A percentile compares a stretch with the other conserved stretches of the same genome.
phyloP scores from a whole-genome alignment of 257 asterid genomes.

The Gentiana dahurica region DNA sequence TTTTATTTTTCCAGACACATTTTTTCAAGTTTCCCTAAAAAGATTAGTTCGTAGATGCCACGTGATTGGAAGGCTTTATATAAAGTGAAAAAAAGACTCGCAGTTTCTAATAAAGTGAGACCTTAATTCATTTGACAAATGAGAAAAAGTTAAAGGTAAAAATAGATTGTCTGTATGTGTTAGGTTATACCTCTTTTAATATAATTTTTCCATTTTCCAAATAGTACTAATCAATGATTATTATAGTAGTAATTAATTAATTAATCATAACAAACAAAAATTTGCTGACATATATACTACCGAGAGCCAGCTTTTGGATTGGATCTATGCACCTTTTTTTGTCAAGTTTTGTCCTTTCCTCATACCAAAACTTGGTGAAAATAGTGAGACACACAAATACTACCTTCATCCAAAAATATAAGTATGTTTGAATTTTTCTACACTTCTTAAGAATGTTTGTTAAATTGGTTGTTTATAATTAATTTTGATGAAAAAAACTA shows the following conservation, averaged over 20 bases:
- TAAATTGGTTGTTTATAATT: too few species aligned
- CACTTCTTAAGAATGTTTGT: not conserved
- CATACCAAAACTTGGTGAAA: too few species aligned
- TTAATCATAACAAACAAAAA: not conserved
- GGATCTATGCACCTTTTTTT: conserved; percentile 12
- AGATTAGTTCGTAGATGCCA: conserved; percentile 23
- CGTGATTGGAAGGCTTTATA: conserved; percentile 28
- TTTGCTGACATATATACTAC: not conserved
- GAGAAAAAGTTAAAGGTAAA: not conserved
- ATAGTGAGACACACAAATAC: too few species aligned
- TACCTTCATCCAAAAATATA: too few species aligned
- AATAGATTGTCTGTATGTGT: too few species aligned
- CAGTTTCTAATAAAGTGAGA: not conserved
- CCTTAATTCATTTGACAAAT: conserved; percentile 1
- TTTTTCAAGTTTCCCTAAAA: too few species aligned
- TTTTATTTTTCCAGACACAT: too few species aligned
- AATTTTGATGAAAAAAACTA: too few species aligned
- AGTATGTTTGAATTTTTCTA: not conserved
- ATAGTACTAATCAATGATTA: not conserved
- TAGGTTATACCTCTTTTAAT: too few species aligned
- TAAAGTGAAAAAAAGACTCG: conserved; percentile 12
- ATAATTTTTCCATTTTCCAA: not conserved
- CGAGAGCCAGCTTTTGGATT: conserved; percentile 13
- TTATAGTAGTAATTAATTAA: not conserved
- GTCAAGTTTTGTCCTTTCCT: conserved; percentile 6